These are phyloP conservation scores for Biscutella auriculata DNA, from an alignment of 441 rosid species.

Conservation along the genomic window DNA sequence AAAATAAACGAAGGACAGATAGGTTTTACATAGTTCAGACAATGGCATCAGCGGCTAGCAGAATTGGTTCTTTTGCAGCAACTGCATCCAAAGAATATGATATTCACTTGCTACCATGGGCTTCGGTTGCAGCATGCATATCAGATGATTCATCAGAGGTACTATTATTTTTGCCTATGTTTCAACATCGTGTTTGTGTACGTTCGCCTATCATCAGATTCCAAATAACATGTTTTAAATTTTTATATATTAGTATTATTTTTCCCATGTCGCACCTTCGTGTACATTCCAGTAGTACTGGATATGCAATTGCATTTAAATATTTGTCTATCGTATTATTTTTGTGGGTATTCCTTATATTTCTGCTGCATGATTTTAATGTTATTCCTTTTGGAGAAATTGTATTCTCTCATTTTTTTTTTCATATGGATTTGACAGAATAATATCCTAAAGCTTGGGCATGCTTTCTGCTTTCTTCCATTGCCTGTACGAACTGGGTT, in stretches of 20 bases:
- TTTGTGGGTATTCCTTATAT: not conserved
- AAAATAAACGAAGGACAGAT: conserved; percentile 45
- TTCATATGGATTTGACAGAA: conserved; percentile 37
- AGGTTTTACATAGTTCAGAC: conserved; percentile 73
- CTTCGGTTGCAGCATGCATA: conserved; percentile 88
- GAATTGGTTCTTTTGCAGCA: conserved; percentile 73
- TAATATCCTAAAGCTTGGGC: conserved; percentile 63
- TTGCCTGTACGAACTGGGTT: conserved; percentile 92
- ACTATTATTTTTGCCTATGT: conserved; percentile 11
- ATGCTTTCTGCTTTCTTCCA: conserved; percentile 96
- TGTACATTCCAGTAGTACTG: conserved; percentile 3
- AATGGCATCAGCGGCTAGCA: conserved; percentile 75
- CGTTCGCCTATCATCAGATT: not conserved
- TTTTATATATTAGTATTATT: not conserved
- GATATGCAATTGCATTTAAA: not conserved
- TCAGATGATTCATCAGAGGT: conserved; percentile 60
- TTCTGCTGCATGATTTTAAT: conserved; percentile 2
- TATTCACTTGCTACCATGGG: conserved; percentile 94
- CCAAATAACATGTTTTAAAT: not conserved
- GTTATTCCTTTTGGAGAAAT: not conserved
- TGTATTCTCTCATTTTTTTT: conserved; percentile 14
- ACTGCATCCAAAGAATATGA: conserved; percentile 89
- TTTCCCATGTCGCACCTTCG: not conserved
- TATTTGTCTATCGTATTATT: not conserved
- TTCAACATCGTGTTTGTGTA: not conserved